Evolutionary conservation across 345 rosid genomes (phyloP), one percentile per base, ranked within the genome.

Genomic region (Ceriops tagal): DNA sequence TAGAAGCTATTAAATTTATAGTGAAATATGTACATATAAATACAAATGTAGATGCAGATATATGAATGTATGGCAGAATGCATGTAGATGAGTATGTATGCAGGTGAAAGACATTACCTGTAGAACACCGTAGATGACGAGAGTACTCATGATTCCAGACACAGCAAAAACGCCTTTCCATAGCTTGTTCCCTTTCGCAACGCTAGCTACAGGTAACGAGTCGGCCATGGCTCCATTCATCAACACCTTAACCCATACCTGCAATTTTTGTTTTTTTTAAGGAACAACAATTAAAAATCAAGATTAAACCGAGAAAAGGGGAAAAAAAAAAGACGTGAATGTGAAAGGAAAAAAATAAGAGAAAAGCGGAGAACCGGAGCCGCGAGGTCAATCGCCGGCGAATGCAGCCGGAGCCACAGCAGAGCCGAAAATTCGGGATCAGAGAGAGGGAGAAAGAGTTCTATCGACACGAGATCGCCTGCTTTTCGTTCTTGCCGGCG

Each of bases 81-180:
- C 3, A 55, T 22, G 59, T 22, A 22, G 2, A 15, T 8, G 22
- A 8, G 59, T 22, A 22, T 55, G 16, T 24, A 55, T 20, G 13
- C 26, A 24, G 21, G 27, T 10, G 49, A 55, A 27, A 10, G 24
- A 22, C 22, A 55, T 55, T 8, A 88, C 97, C 96, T 91, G 98
- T 49, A 93, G 74, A 78, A 93, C 80, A 60, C 98, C 98, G 61
- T 93, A 93, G 83, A 91, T 81, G 62, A 93, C 98, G 67, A 93
- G 98, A 73, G 98, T 89, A 65, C 77, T 77, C 97, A 93, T 89
- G 85, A 93, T 91, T 71, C 98, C 97, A 46, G 79, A 34, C 35
- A 91, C 96, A 3, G 97, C 96, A 35, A 93, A 84, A 49, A 84
- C 73, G 56, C 86, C 92, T 85, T 88, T 88, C 90, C 91, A 83